Evolutionary conservation across 2,329 filamentous ascomycete species (phyloP), one percentile per base, ranked within the genome.

Genomic region (Ceratocystis variospora): DNA sequence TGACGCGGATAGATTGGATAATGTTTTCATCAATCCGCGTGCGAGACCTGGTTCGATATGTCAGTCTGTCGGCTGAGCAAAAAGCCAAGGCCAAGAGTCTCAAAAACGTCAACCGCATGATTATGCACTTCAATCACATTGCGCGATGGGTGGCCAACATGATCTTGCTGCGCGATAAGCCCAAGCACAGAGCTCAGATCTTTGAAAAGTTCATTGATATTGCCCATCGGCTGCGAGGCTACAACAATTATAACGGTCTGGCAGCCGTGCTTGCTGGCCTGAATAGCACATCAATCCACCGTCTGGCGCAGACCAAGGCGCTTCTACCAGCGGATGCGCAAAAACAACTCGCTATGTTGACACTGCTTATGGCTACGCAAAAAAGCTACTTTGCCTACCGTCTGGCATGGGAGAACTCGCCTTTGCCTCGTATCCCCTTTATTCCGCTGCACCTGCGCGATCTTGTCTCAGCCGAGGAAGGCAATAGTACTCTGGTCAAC

Each of bases 161-260:
- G 81, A 85, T 93, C 65, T 79, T 99, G 7, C 82, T 97, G 70
- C 85, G 93, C 69, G 93, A 97, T 73, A 99, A 99, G 77, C 87
- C 94, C 10, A 97, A 97, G 75, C 94, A 99, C 74, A 84, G 94
- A 69, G 92, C 91, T 2, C 83, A 88, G 69, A 93, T 94, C 77
- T 78, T 99, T 66, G 93, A 96, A 74, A 96, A 96, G 74, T 96
- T 96, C 74, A 97, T 97, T 90, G 84, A 83, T 63, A 86, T 99
- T 71, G 92, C 93, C 45, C 73, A 87, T 72, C 93, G 91, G 77
- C 79, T 99, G 62, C 88, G 94, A 48, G 87, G 92, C 72, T 78
- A 96, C 69, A 96, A 97, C 78, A 97, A 99, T 75, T 99, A 97
- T 79, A 97, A 97, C 74, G 89, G 91, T 0, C 80, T 99, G 1